These are phyloP conservation scores for Tagetes erecta DNA, from an alignment of 129 eudicot species.

Conservation along the genomic window DNA sequence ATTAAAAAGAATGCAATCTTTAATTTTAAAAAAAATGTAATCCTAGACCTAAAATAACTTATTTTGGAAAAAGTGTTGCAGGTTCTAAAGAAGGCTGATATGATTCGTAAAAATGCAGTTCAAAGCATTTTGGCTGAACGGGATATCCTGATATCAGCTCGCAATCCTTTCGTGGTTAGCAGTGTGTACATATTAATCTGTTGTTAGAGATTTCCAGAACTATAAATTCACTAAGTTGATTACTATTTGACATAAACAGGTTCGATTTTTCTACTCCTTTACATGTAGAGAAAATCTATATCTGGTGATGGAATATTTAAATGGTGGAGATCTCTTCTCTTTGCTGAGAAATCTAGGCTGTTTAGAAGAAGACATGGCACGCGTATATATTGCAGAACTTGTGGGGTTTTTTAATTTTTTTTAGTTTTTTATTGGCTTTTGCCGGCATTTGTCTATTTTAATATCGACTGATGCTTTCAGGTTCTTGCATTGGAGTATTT, in stretches of 20 bases:
- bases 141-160: constrained; percentile 84
- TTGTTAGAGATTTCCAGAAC: constrained; percentile 2
- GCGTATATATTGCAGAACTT: constrained; percentile 90
- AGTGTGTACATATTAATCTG: constrained; percentile 29
- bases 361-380: constrained; percentile 96
- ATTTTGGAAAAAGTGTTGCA: constrained; percentile 38
- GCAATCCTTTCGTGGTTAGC: constrained; percentile 95
- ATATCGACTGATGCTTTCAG: constrained; percentile 42
- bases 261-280: constrained; percentile 95
- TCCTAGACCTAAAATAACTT: constrained; percentile 25
- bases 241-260: constrained; percentile 59
- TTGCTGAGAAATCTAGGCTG: constrained; percentile 88
- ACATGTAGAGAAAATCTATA: constrained; percentile 97
- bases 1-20: background rate
- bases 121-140: constrained; percentile 97
- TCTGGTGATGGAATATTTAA: constrained; percentile 93
- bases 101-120: constrained; percentile 97
- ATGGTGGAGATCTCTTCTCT: constrained; percentile 98
- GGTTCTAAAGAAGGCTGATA: constrained; percentile 97
- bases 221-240: constrained; percentile 31
- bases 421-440: background rate
- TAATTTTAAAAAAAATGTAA: background rate
- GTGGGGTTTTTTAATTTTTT: constrained; percentile 43
- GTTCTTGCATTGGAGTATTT: constrained; percentile 97
- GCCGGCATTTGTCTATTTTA: background rate